phyloP scores from a whole-genome alignment of 2,329 filamentous ascomycete genomes.

The Herpotrichia juniperi region DNA sequence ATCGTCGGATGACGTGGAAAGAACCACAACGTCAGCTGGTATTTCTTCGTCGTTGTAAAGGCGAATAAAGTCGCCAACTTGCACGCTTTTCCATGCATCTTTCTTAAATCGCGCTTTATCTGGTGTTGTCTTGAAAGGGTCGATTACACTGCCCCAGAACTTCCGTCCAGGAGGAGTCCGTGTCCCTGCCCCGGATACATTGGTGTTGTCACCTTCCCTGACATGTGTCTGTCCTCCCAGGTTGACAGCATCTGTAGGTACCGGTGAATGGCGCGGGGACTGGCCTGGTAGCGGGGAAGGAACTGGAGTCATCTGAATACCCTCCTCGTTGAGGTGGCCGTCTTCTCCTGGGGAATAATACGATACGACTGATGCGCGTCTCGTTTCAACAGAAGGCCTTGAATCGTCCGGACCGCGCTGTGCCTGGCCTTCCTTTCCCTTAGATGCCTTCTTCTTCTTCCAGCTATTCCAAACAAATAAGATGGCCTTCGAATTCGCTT shows the following conservation, averaged over 20 bases:
- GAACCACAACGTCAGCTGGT: conserved; percentile 88
- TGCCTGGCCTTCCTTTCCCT: conserved; percentile 53
- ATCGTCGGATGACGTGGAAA: conserved; percentile 92
- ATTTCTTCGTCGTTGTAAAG: conserved; percentile 96
- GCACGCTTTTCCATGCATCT: conserved; percentile 92
- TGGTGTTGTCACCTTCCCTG: conserved; percentile 32
- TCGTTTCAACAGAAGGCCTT: conserved; percentile 71
- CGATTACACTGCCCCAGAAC: conserved; percentile 73
- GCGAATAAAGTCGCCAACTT: conserved; percentile 95
- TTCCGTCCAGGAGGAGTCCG: conserved; percentile 48
- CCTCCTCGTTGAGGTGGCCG: conserved; percentile 48
- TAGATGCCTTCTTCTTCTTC: conserved; percentile 50
- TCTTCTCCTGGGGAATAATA: conserved; percentile 57
- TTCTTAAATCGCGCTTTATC: conserved; percentile 86
- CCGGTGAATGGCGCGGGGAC: conserved; percentile 33
- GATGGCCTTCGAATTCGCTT: conserved; percentile 72
- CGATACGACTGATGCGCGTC: conserved; percentile 62
- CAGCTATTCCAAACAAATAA: conserved; percentile 60
- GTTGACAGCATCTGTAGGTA: conserved; percentile 30
- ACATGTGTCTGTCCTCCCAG: conserved; percentile 23
- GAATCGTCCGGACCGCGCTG: conserved; percentile 60
- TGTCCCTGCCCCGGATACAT: conserved; percentile 21
- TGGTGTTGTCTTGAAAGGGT: conserved; percentile 68
- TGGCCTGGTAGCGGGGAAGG: conserved; percentile 73
- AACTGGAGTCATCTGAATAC: conserved; percentile 96